These are phyloP conservation scores for Fusarium avenaceum DNA, from an alignment of 2,329 filamentous ascomycete species.

Conservation along the genomic window DNA sequence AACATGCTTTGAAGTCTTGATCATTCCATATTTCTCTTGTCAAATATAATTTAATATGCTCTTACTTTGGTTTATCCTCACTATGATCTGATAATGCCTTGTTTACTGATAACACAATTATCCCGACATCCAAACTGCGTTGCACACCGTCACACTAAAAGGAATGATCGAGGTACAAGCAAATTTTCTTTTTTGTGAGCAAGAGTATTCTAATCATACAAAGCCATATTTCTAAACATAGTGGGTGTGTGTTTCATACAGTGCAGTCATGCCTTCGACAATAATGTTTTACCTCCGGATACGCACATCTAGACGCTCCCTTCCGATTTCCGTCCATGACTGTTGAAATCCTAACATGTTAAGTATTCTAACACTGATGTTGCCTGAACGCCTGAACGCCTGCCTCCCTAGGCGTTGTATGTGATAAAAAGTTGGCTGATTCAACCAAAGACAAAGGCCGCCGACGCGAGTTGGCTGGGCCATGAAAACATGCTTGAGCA, in stretches of 20 bases:
- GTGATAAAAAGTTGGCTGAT: constrained; percentile 9
- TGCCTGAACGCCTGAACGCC: constrained; percentile 25
- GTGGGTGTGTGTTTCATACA: constrained; percentile 25
- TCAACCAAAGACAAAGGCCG: constrained; percentile 23
- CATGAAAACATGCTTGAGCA: constrained; percentile 14
- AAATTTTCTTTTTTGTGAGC: constrained; percentile 26
- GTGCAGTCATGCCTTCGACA: constrained; percentile 11
- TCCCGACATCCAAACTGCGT: neutral
- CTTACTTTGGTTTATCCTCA: neutral
- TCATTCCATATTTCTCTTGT: neutral
- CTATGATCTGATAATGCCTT: neutral
- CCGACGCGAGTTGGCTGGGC: constrained; percentile 1
- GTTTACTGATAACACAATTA: neutral
- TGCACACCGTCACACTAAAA: neutral
- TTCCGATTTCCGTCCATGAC: constrained; percentile 34
- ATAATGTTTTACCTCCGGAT: constrained; percentile 30
- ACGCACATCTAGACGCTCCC: constrained; percentile 17
- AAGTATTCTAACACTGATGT: constrained; percentile 41
- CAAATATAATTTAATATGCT: neutral
- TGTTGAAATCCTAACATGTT: constrained; percentile 48
- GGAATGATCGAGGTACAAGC: constrained; percentile 9
- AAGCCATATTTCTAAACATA: constrained; percentile 34
- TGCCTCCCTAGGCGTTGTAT: constrained; percentile 23
- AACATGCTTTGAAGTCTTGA: constrained; percentile 63
- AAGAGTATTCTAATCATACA: constrained; percentile 37